Evolutionary conservation across 306 rosid species (phyloP).

Genomic region (Gleditsia sinensis): DNA sequence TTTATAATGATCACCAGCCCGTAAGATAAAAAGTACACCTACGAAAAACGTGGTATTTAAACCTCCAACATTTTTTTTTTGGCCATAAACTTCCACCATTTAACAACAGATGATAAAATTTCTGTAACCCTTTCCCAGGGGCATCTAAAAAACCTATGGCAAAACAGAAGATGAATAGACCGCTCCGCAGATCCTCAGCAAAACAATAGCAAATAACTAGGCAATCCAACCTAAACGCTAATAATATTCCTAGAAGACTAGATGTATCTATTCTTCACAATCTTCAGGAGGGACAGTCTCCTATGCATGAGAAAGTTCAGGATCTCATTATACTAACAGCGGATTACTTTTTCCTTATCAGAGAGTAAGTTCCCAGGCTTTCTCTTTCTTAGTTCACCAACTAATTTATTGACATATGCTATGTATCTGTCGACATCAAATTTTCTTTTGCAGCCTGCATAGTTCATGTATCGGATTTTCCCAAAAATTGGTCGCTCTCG

Average conservation of each 20-base stretch:
- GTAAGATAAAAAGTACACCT: too few species aligned
- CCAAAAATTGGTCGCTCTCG: slow-evolving; percentile 80
- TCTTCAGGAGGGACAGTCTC: not conserved
- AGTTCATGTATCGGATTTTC: slow-evolving; percentile 92
- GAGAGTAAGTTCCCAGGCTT: slow-evolving; percentile 49
- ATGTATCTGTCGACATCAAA: slow-evolving; percentile 81
- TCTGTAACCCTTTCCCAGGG: too few species aligned
- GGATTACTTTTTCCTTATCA: slow-evolving; percentile 53
- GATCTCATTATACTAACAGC: slow-evolving; percentile 10
- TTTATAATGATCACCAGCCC: too few species aligned
- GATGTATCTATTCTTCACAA: not conserved
- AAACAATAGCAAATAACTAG: slow-evolving; percentile 3
- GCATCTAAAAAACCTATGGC: not conserved
- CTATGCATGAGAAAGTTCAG: not conserved
- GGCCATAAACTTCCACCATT: too few species aligned
- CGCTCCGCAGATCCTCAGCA: slow-evolving; percentile 9
- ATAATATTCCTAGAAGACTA: slow-evolving; percentile 16
- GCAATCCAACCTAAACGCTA: slow-evolving; percentile 24
- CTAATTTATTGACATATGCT: slow-evolving; percentile 56
- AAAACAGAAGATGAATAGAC: not conserved
- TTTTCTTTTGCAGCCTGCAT: slow-evolving; percentile 94
- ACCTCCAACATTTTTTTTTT: too few species aligned
- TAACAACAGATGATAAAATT: too few species aligned
- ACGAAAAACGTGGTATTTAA: too few species aligned
- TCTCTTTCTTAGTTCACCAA: slow-evolving; percentile 65